These are phyloP conservation scores for Magnusiomyces ingens DNA, from an alignment of 1,139 yeast species.

Conservation along the genomic window DNA sequence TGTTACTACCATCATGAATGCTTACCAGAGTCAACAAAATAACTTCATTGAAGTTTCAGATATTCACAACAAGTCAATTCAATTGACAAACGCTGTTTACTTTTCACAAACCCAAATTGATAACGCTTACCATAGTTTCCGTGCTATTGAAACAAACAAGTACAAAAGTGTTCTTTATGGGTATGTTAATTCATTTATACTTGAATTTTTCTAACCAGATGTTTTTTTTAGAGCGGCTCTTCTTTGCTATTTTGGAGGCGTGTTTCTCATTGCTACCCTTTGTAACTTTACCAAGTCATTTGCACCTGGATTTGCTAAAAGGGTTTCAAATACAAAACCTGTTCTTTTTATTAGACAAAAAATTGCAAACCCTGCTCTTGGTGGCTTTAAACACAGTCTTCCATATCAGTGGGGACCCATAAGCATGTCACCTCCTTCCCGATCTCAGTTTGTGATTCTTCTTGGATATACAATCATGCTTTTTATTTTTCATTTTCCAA, in stretches of 20 bases:
- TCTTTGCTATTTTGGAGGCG: conserved; percentile 23
- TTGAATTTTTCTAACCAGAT: conserved; percentile 3
- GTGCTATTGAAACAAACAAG: too few species aligned
- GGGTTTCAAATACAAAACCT: conserved; percentile 1
- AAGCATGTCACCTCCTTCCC: conserved; percentile 19
- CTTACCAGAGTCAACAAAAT: too few species aligned
- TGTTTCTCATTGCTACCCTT: conserved; percentile 19
- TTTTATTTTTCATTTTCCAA: conserved; percentile 15
- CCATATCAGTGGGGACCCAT: conserved; percentile 5
- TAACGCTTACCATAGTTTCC: too few species aligned
- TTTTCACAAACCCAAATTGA: too few species aligned
- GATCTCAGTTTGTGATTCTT: conserved; percentile 22
- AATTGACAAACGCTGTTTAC: too few species aligned
- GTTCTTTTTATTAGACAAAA: conserved; percentile 1
- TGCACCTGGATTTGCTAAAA: background rate
- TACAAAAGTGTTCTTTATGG: too few species aligned
- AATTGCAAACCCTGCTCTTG: conserved; percentile 12
- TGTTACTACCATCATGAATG: too few species aligned
- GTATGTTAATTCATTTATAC: too few species aligned
- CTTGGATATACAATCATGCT: conserved; percentile 19
- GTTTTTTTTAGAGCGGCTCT: conserved; percentile 22
- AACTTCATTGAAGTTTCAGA: too few species aligned
- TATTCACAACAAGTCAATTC: too few species aligned
- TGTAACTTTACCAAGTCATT: conserved; percentile 17
- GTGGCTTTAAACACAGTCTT: conserved; percentile 10